Evolutionary conservation across 1,284 basidiomycete species (phyloP), one percentile per base, ranked within the genome.

Genomic region (Lignosus rhinocerotis): DNA sequence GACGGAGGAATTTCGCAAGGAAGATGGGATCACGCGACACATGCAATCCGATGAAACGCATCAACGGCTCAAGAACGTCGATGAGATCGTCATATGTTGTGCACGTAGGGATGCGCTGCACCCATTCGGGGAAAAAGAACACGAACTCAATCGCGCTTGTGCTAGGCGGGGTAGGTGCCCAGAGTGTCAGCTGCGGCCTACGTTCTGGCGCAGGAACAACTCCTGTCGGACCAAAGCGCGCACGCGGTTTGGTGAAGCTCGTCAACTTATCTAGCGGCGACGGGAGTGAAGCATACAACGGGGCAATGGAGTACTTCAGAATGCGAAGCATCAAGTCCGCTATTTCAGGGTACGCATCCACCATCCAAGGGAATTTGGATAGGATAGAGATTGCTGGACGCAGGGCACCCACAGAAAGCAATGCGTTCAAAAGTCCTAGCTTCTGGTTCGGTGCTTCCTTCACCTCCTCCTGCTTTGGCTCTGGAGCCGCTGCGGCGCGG

Each of bases 81-180:
- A 83, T 78, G 30, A 95, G 72, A 66, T 96, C 92, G 46, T 88
- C 85, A 51, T 85, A 69, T 0, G 79, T 78, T 1, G 77, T 75
- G 69, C 89, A 90, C 30, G 84, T 67, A 12, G 92, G 92, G 36
- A 94, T 75, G 42, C 82, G 79, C 49, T 90, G 84, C 14, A 74
- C 72, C 95, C 95, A 97, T 51, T 85, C 78, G 2, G 93, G 86
- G 73, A 89, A 96, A 80, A 97, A 98, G 79, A 94, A 98, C 9
- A 92, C 84, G 67, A 91, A 95, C 46, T 88, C 86, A 21, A 80
- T 81, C 6, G 76, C 80, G 56, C 76, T 80, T 12, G 92, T 93
- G 60, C 84, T 80, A 0, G 92, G 90, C 17, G 94, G 92, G 7
- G 83, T 82, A 1, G 93, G 93, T 11, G 86, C 87, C 70, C 81